Conservation (phyloP, 257 asterid species). For the Plantago ovata region DNA sequence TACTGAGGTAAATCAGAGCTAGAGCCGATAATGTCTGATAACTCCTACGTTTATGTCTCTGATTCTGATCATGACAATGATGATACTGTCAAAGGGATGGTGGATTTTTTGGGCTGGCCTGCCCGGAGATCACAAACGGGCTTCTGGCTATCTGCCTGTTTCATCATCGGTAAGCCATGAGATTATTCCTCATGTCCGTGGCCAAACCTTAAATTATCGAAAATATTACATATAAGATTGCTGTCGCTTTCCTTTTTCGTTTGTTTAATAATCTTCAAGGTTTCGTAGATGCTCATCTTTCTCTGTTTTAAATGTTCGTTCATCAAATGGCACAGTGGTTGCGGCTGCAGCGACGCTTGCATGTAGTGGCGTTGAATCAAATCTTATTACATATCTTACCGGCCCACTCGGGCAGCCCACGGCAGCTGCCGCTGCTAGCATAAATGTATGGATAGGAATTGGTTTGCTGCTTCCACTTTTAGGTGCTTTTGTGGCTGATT, state of each 20-base stretch:
- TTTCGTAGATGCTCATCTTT: too few relatives aligned
- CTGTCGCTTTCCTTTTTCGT: too few relatives aligned
- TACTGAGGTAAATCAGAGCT: not conserved
- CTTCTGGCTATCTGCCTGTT: slow-evolving; percentile 40
- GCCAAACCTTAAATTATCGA: too few relatives aligned
- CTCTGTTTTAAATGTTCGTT: too few relatives aligned
- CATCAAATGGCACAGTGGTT: too few relatives aligned
- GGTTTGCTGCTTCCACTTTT: slow-evolving; percentile 39
- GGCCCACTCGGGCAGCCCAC: slow-evolving; percentile 43
- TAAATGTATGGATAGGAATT: slow-evolving; percentile 43
- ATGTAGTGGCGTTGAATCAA: slow-evolving; percentile 38
- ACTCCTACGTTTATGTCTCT: not conserved
- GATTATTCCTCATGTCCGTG: too few relatives aligned
- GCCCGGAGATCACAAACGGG: slow-evolving; percentile 35
- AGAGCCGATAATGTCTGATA: slow-evolving; percentile 3
- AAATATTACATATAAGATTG: too few relatives aligned
- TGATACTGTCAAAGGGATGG: slow-evolving; percentile 27
- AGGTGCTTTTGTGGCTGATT: slow-evolving; percentile 41
- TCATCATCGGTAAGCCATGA: slow-evolving; percentile 40
- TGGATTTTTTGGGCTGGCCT: slow-evolving; percentile 30
- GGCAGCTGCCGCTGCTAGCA: slow-evolving; percentile 46
- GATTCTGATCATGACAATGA: slow-evolving; percentile 6
- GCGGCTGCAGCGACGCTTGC: slow-evolving; percentile 47
- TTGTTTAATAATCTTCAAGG: too few relatives aligned
- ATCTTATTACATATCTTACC: slow-evolving; percentile 38